These are phyloP conservation scores for Syncephalastrum racemosum DNA, from an alignment of 371 early-diverging fungal species.

Conservation along the genomic window DNA sequence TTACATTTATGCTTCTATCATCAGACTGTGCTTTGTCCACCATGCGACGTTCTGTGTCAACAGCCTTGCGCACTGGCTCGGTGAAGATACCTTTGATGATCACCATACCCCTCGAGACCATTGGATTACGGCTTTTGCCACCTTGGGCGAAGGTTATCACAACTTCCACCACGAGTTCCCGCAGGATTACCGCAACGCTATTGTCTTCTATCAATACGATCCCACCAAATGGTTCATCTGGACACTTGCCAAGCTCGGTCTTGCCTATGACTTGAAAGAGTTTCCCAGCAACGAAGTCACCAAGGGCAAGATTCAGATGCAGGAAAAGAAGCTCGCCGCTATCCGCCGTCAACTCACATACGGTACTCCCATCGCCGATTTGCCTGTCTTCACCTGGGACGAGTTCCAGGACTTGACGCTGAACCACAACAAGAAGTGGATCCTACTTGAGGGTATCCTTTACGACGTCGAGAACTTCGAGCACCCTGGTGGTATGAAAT, in stretches of 20 bases:
- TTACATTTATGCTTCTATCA: constrained; percentile 80
- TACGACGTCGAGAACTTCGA: constrained; percentile 91
- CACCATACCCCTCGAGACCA: constrained; percentile 80
- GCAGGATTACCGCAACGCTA: constrained; percentile 93
- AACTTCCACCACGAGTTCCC: constrained; percentile 97
- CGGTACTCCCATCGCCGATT: constrained; percentile 69
- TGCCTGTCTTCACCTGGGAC: constrained; percentile 77
- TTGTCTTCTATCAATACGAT: constrained; percentile 88
- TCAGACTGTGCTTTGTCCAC: constrained; percentile 81
- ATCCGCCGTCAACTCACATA: constrained; percentile 66
- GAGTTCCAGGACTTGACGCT: constrained; percentile 68
- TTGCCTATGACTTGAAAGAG: constrained; percentile 85
- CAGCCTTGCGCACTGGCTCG: constrained; percentile 84
- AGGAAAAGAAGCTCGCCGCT: constrained; percentile 73
- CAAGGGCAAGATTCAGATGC: constrained; percentile 83
- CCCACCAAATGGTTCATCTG: constrained; percentile 95
- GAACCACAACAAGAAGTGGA: constrained; percentile 69
- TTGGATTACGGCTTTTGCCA: constrained; percentile 78
- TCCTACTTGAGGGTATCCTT: constrained; percentile 85
- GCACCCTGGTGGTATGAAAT: constrained; percentile 90
- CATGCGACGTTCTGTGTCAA: constrained; percentile 96
- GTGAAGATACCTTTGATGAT: constrained; percentile 81
- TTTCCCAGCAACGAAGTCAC: constrained; percentile 90
- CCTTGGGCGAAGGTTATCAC: constrained; percentile 87
- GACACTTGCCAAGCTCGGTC: constrained; percentile 61